Evolutionary conservation across 768 basidiomycete species (phyloP).

Genomic region (Termitomyces sp.): DNA sequence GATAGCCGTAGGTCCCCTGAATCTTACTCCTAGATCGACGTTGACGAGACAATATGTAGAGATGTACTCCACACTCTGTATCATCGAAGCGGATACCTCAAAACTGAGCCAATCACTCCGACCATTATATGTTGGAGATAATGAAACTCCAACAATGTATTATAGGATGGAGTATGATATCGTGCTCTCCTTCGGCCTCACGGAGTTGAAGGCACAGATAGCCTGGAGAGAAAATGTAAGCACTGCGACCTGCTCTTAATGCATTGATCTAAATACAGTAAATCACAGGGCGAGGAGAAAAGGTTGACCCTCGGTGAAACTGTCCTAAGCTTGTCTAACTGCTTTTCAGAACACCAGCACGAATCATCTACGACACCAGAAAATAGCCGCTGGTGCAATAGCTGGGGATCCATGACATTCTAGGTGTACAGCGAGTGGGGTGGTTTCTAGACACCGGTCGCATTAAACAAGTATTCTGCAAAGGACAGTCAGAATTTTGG

Average conservation of each 20-base stretch:
- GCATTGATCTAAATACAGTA: background rate
- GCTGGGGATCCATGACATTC: background rate
- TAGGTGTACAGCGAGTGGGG: background rate
- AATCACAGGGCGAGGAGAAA: conserved; percentile 34
- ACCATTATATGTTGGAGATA: conserved; percentile 6
- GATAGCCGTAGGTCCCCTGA: conserved; percentile 19
- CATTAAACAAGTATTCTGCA: conserved; percentile 36
- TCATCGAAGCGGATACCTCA: conserved; percentile 21
- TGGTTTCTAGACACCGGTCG: conserved; percentile 32
- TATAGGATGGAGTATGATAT: conserved; percentile 40
- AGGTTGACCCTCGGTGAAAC: conserved; percentile 23
- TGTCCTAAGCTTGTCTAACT: background rate
- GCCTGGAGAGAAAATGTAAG: conserved; percentile 32
- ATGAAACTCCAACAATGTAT: conserved; percentile 18
- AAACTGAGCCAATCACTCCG: conserved; percentile 2
- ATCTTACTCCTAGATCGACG: background rate
- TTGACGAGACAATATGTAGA: conserved; percentile 9
- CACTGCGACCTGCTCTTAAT: background rate
- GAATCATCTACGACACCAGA: background rate
- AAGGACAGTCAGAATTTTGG: background rate
- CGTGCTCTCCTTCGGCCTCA: conserved; percentile 50
- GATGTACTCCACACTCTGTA: conserved; percentile 24
- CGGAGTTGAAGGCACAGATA: conserved; percentile 52
- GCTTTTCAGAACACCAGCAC: background rate
- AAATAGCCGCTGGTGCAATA: background rate